These are phyloP conservation scores for Coniochaeta ligniaria DNA, from an alignment of 2,329 filamentous ascomycete genomes.

Conservation along the genomic window DNA sequence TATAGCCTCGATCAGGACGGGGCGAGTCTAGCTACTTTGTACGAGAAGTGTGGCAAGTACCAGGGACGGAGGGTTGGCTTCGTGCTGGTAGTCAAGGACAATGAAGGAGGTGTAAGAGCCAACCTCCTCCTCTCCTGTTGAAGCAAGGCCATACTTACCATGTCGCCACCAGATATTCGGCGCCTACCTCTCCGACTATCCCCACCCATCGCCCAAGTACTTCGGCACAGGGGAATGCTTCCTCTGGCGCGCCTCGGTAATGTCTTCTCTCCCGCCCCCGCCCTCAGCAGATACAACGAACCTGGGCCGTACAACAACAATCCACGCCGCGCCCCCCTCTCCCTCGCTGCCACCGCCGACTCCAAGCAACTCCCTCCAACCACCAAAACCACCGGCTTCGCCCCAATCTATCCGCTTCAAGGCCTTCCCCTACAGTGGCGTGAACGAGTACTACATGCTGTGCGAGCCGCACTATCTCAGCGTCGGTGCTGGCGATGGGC, in stretches of 20 bases:
- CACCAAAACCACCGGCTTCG: conserved; percentile 41
- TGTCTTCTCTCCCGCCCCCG: conserved; percentile 62
- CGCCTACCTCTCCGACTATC: conserved; percentile 86
- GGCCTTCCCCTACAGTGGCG: conserved; percentile 89
- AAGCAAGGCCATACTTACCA: not conserved
- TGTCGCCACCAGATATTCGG: conserved; percentile 61
- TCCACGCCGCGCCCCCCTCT: conserved; percentile 19
- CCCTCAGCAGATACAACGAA: conserved; percentile 50
- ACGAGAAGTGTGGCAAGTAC: conserved; percentile 67
- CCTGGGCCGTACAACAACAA: conserved; percentile 35
- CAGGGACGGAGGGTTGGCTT: conserved; percentile 71
- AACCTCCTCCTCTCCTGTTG: not conserved
- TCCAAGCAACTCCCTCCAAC: conserved; percentile 7
- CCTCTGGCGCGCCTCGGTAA: conserved; percentile 69
- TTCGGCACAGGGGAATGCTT: conserved; percentile 97
- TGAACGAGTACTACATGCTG: conserved; percentile 95
- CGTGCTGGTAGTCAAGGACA: conserved; percentile 79
- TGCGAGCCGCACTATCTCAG: conserved; percentile 82
- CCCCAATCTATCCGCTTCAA: conserved; percentile 81
- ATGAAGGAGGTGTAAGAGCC: conserved; percentile 59
- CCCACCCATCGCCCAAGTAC: conserved; percentile 74
- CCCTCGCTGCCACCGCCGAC: conserved; percentile 12
- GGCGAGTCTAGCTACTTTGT: conserved; percentile 78
- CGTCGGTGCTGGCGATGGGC: conserved; percentile 80
- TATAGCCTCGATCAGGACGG: conserved; percentile 93